Evolutionary conservation across 1,284 basidiomycete genomes (phyloP), one percentile per base, ranked within the genome.

Genomic region (Mycosarcoma maydis): DNA sequence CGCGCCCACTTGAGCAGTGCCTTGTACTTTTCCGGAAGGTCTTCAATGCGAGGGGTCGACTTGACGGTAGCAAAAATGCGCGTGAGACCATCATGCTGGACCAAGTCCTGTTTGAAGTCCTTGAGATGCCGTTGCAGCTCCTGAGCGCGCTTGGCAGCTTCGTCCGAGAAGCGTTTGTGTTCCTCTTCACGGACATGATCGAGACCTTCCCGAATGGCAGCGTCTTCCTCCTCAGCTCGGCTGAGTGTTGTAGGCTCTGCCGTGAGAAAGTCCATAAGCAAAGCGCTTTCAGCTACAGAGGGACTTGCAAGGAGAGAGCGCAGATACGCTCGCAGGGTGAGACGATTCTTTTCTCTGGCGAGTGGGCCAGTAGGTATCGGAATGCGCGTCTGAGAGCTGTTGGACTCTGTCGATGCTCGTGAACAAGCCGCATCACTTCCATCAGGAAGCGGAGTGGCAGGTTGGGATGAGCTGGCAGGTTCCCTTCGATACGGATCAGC

Each of bases 1-100:
- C 94, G 87, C 3, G 91, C 95, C 95, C 96, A 99, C 82, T 97
- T 94, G 13, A 97, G 81, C 30, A 98, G 90, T 43, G 92, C 91
- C 71, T 88, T 86, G 79, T 95, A 98, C 69, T 93, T 91, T 8
- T 85, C 82, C 2, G 96, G 95, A 26, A 99, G 84, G 73, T 90
- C 88, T 58, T 88, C 86, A 6, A 95, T 88, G 57, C 88, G 85
- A 10, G 91, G 88, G 3, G 91, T 94, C 23, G 87, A 83, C 82
- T 93, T 91, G 82, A 99, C 92, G 3, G 90, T 90, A 11, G 88
- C 87, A 80, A 99, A 98, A 33, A 98, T 87, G 55, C 87, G 87
- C 27, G 88, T 90, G 34, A 99, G 85, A 3, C 96, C 96, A 80
- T 96, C 94, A 88, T 82, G 50, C 51, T 64, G 53, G 6, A 75